phyloP scores from a whole-genome alignment of 805 yeast genomes.

The Torulaspora microellipsoides region DNA sequence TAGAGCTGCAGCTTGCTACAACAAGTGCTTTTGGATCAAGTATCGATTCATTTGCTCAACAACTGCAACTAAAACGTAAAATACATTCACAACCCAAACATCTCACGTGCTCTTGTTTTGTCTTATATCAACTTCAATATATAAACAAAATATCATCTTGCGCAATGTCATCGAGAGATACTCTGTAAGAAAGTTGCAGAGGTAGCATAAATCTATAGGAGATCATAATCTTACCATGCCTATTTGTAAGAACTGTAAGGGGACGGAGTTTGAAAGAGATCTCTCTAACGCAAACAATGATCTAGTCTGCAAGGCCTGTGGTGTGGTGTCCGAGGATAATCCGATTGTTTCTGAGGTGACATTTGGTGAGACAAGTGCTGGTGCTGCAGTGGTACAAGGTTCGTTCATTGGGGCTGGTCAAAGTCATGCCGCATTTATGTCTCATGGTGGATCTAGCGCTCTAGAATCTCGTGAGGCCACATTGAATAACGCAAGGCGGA shows the following conservation, averaged over 20 bases:
- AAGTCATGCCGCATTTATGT: constrained; percentile 56
- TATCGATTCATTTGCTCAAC: too few relatives aligned
- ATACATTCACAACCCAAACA: too few relatives aligned
- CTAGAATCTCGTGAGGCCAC: constrained; percentile 89
- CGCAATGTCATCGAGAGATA: too few relatives aligned
- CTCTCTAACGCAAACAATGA: constrained; percentile 63
- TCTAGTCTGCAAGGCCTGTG: constrained; percentile 76
- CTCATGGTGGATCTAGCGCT: constrained; percentile 60
- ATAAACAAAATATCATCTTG: too few relatives aligned
- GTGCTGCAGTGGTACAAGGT: constrained; percentile 96
- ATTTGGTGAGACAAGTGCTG: constrained; percentile 85
- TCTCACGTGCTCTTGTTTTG: too few relatives aligned
- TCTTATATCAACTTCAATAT: too few relatives aligned
- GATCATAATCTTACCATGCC: constrained; percentile 3
- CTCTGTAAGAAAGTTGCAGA: too few relatives aligned
- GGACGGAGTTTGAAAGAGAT: constrained; percentile 49
- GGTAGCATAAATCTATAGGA: too few relatives aligned
- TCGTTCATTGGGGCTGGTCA: constrained; percentile 88
- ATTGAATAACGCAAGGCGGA: constrained; percentile 71
- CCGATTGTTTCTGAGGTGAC: constrained; percentile 95
- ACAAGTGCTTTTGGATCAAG: too few relatives aligned
- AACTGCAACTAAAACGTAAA: too few relatives aligned
- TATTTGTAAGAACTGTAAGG: constrained; percentile 47
- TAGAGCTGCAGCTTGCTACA: too few relatives aligned
- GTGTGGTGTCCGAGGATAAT: constrained; percentile 82